These are phyloP conservation scores for Chlorella variabilis DNA, from an alignment of 163 green algal genomes.

Conservation along the genomic window DNA sequence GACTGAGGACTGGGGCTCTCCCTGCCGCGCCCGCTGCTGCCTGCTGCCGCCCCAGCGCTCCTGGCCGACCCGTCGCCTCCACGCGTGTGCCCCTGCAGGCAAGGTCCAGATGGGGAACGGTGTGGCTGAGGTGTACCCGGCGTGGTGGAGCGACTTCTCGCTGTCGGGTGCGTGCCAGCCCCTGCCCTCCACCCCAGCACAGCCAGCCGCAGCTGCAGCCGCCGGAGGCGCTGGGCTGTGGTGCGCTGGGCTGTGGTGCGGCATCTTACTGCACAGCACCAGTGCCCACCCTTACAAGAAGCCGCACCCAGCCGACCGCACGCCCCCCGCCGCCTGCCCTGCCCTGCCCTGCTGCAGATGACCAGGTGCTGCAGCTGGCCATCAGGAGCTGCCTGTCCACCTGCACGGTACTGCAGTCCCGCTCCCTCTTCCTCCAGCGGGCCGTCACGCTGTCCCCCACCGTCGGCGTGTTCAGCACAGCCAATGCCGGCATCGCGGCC, in stretches of 20 bases:
- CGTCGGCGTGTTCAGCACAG: constrained; percentile 12
- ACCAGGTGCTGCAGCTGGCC: background rate
- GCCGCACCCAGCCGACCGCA: too few relatives aligned
- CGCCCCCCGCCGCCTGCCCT: too few relatives aligned
- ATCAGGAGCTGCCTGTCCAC: background rate
- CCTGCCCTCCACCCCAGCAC: background rate
- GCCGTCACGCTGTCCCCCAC: background rate
- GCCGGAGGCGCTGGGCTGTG: too few relatives aligned
- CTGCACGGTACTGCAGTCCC: background rate
- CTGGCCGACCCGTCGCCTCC: background rate
- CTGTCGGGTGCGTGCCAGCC: background rate
- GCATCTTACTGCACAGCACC: too few relatives aligned
- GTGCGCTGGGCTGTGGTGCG: too few relatives aligned
- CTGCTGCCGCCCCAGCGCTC: background rate
- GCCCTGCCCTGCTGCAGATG: too few relatives aligned
- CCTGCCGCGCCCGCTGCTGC: background rate
- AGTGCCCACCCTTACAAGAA: too few relatives aligned
- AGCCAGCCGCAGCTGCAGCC: too few relatives aligned
- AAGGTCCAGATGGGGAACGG: background rate
- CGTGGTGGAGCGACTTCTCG: background rate
- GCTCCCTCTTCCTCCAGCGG: background rate
- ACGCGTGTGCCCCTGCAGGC: constrained; percentile 1
- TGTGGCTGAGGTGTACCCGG: constrained; percentile 11
- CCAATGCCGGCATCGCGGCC: constrained; percentile 3
- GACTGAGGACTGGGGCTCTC: background rate